Base-by-base conservation (phyloP, 305 asterid species). In the Solanum hybrid region DNA sequence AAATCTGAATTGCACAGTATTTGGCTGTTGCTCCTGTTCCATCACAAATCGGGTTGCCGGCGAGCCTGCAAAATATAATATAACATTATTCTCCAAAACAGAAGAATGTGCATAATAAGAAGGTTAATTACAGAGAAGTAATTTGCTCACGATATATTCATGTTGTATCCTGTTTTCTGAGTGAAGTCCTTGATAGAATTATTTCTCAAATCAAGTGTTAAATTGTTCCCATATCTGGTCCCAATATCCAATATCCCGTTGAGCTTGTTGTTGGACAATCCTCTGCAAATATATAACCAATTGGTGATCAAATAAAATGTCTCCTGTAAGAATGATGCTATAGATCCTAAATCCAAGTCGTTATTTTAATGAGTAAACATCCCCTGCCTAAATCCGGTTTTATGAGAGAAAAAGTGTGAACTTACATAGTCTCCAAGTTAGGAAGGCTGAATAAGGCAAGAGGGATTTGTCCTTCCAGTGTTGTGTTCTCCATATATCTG, bases 371-470 rank as follows among this genome's bases (percentile, higher is more conserved):
- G 88, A 37, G 13, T 72, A 40, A 72, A 69, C 72, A 35, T 87
- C 14, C 82, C 89, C 37, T 26, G 84, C 80, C 66, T 36, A 72
- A 72, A 72, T 69, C 10, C 7, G 40, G 89, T 6, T 40, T 87
- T 87, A 66, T 69, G 71, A 46, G 16, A 35, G 72, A 87, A 71
- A 10, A 87, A 89, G 34, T 71, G 35, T 46, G 88, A 66, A 90
- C 98, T 95, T 91, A 97, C 99, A 96, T 87, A 16, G 95, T 93
- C 93, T 97, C 94, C 91, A 97, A 88, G 86, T 95, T 95, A 89
- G 96, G 96, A 90, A 92, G 95, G 90, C 88, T 42, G 91, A 97
- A 96, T 82, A 95, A 87, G 75, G 42, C 88, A 40, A 79, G 93
- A 1, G 99, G 98, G 79, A 96, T 90, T 91, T 89, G 89, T 90